A percentile compares a stretch with the other conserved stretches of the same genome.
Evolutionary conservation across 768 basidiomycete genomes (phyloP).

Genomic region (Tubosaeta brunneosetosa): DNA sequence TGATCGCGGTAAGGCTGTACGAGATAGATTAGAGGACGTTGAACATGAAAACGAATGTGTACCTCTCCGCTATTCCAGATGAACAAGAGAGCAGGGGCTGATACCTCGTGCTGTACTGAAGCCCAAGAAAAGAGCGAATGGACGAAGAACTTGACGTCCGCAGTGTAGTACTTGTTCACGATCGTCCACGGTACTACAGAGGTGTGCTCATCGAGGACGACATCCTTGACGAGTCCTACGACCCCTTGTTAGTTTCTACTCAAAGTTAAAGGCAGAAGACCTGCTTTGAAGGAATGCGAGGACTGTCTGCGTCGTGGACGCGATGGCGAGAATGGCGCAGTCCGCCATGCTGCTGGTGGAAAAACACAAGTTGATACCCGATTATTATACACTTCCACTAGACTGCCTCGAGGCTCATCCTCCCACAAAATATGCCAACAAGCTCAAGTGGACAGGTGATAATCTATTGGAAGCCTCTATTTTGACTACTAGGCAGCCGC

Average conservation of each 20-base stretch:
- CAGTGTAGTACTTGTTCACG: constrained; percentile 76
- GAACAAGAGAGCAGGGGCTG: constrained; percentile 66
- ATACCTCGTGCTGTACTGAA: constrained; percentile 33
- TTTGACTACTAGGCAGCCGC: constrained; percentile 6
- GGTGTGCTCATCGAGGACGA: constrained; percentile 14
- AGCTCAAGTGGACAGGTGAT: too few relatives aligned
- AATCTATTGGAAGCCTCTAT: too few relatives aligned
- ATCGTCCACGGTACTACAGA: constrained; percentile 64
- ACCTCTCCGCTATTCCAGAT: constrained; percentile 70
- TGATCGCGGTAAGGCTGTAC: constrained; percentile 56
- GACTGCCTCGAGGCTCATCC: not conserved
- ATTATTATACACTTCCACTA: not conserved
- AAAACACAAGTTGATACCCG: not conserved
- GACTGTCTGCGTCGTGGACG: constrained; percentile 15
- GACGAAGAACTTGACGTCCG: constrained; percentile 64
- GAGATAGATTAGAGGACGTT: constrained; percentile 3
- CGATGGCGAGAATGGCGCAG: constrained; percentile 27
- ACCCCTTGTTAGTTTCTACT: constrained; percentile 15
- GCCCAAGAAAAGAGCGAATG: constrained; percentile 43
- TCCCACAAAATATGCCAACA: not conserved
- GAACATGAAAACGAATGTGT: constrained; percentile 16
- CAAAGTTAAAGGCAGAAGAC: constrained; percentile 1
- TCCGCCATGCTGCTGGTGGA: constrained; percentile 8
- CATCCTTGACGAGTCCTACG: constrained; percentile 21
- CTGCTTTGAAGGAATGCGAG: constrained; percentile 24